These are phyloP conservation scores for Rhizopogon rudus DNA, from an alignment of 768 basidiomycete species.

Conservation along the genomic window DNA sequence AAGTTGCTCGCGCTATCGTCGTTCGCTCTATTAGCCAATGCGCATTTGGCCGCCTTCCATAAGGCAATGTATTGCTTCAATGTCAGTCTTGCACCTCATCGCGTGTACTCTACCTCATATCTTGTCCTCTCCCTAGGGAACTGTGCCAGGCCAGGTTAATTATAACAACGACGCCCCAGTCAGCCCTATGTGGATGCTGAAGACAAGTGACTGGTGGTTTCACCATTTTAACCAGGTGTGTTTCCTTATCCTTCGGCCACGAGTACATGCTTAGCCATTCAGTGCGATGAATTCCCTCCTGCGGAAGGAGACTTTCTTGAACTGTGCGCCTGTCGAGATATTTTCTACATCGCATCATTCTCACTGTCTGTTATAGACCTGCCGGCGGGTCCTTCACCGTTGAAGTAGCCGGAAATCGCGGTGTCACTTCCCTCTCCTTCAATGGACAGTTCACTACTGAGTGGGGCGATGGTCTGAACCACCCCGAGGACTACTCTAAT, in stretches of 20 bases:
- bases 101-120: neutral
- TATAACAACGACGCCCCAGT: slow-evolving; percentile 36
- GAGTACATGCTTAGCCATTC: slow-evolving; percentile 30
- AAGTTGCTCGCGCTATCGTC: neutral
- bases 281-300: slow-evolving; percentile 46
- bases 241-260: slow-evolving; percentile 16
- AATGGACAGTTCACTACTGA: slow-evolving; percentile 31
- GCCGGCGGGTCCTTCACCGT: slow-evolving; percentile 44
- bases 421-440: slow-evolving; percentile 40
- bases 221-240: slow-evolving; percentile 15
- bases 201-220: slow-evolving; percentile 40
- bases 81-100: slow-evolving; percentile 16
- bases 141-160: slow-evolving; percentile 19
- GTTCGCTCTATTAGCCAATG: slow-evolving; percentile 18
- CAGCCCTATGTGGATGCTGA: slow-evolving; percentile 38
- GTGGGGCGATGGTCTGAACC: slow-evolving; percentile 42
- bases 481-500: slow-evolving; percentile 39
- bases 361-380: slow-evolving; percentile 27
- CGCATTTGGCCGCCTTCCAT: slow-evolving; percentile 39
- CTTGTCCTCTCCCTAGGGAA: slow-evolving; percentile 21
- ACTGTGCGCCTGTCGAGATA: slow-evolving; percentile 23
- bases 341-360: neutral
- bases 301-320: slow-evolving; percentile 38
- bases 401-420: slow-evolving; percentile 46
- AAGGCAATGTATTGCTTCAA: slow-evolving; percentile 44